Evolutionary conservation across 2,329 filamentous ascomycete genomes (phyloP), one percentile per base, ranked within the genome.

Genomic region (Aspergillus fischeri): DNA sequence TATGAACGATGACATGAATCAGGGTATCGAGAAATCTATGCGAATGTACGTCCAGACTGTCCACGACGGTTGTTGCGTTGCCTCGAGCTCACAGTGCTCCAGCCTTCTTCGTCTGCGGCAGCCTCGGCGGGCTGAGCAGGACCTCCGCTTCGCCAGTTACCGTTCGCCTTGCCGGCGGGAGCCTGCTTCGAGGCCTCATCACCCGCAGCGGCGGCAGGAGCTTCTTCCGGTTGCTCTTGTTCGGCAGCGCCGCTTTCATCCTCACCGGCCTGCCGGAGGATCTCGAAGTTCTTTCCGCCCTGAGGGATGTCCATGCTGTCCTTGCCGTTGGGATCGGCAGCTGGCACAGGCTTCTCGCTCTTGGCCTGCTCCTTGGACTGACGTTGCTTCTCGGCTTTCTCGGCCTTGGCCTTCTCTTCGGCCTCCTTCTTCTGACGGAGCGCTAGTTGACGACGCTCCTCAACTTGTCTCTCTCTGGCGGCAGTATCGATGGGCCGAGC

Each of bases 401-500:
- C 81, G 57, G 80, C 91, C 75, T 91, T 92, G 48, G 85, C 88
- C 79, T 92, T 94, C 61, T 94, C 91, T 1, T 94, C 91, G 0
- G 88, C 86, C 67, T 96, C 92, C 71, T 88, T 90, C 84, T 95
- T 96, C 75, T 94, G 87, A 62, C 86, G 86, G 27, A 92, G 62
- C 6, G 84, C 83, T 57, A 90, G 81, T 68, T 89, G 81, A 63
- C 89, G 84, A 82, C 91, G 96, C 78, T 96, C 91, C 69, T 95
- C 93, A 57, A 99, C 86, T 74, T 95, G 88, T 67, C 87, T 88
- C 79, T 97, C 93, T 64, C 90, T 87, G 14, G 92, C 84, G 49
- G 91, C 90, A 49, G 93, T 97, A 76, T 99, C 92, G 67, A 97
- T 96, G 55, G 94, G 94, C 61, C 89, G 87, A 56, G 94, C 94